A percentile compares a stretch with the other conserved stretches of the same genome.
Conservation (phyloP, 2,329 filamentous ascomycete species). For the Colletotrichum tropicicola region DNA sequence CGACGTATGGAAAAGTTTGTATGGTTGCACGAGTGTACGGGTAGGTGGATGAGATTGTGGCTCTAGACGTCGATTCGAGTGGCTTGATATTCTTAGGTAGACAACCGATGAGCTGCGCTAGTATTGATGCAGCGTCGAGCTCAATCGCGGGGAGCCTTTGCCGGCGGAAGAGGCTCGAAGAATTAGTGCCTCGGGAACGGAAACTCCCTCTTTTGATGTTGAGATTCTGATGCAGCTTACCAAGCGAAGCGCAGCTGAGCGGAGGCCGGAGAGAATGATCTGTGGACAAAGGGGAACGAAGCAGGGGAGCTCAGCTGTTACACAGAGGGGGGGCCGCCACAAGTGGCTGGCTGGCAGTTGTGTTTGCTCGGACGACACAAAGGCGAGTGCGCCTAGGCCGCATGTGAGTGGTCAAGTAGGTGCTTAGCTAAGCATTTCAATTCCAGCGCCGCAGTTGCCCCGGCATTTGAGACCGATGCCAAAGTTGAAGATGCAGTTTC, state of each 20-base stretch:
- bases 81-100: constrained; percentile 5
- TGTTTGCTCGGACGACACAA: too few species aligned
- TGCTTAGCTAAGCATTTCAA: not conserved
- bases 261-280: not conserved
- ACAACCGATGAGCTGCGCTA: not conserved
- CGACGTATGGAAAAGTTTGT: not conserved
- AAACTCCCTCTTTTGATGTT: not conserved
- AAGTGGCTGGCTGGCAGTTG: constrained; percentile 6
- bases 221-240: not conserved
- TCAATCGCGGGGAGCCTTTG: not conserved
- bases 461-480: constrained; percentile 12
- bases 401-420: not conserved
- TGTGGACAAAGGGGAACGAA: not conserved
- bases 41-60: not conserved
- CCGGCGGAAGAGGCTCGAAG: too few species aligned
- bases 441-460: not conserved
- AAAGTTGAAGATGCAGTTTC: constrained; percentile 13
- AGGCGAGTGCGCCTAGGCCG: too few species aligned
- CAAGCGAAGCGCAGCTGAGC: not conserved
- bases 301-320: not conserved
- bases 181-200: too few species aligned
- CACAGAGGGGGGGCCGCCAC: constrained; percentile 18
- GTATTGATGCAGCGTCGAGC: not conserved
- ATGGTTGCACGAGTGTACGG: not conserved
- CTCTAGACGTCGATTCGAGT: constrained; percentile 13